phyloP scores from a whole-genome alignment of 352 stramenopile species.

The Pythium dissotocum region DNA sequence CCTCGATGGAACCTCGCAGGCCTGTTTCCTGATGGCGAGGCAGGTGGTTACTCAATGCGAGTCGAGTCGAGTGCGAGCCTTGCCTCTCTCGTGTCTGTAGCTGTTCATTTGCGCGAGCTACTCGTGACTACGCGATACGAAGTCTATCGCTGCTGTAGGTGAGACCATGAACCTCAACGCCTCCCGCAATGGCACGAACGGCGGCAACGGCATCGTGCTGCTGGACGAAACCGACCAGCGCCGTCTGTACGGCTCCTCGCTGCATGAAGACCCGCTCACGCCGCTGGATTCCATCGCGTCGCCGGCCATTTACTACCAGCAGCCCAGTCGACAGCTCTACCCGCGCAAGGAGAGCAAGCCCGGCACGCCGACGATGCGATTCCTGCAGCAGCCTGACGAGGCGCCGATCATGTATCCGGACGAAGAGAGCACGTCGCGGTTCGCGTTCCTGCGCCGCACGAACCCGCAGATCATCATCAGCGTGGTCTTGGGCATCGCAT shows the following conservation, averaged over 20 bases:
- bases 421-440: slow-evolving; percentile 18
- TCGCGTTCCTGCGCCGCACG: slow-evolving; percentile 24
- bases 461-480: slow-evolving; percentile 38
- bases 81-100: too few relatives aligned
- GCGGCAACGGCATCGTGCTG: slow-evolving; percentile 26
- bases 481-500: slow-evolving; percentile 27
- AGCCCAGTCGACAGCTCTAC: slow-evolving; percentile 23
- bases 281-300: slow-evolving; percentile 42
- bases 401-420: slow-evolving; percentile 23
- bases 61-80: too few relatives aligned
- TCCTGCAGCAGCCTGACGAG: slow-evolving; percentile 4
- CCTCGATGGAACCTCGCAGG: too few relatives aligned
- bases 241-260: slow-evolving; percentile 23
- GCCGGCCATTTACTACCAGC: slow-evolving; percentile 42
- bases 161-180: slow-evolving; percentile 1
- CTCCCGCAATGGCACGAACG: background rate
- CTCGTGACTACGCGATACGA: too few relatives aligned
- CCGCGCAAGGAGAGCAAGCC: slow-evolving; percentile 26
- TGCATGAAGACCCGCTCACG: slow-evolving; percentile 29
- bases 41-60: too few relatives aligned
- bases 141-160: too few relatives aligned
- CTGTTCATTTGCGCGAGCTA: too few relatives aligned
- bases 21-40: too few relatives aligned
- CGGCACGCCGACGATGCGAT: slow-evolving; percentile 4
- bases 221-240: slow-evolving; percentile 26